Evolutionary conservation across 257 asterid genomes (phyloP).

Genomic region (Primulina tabacum): DNA sequence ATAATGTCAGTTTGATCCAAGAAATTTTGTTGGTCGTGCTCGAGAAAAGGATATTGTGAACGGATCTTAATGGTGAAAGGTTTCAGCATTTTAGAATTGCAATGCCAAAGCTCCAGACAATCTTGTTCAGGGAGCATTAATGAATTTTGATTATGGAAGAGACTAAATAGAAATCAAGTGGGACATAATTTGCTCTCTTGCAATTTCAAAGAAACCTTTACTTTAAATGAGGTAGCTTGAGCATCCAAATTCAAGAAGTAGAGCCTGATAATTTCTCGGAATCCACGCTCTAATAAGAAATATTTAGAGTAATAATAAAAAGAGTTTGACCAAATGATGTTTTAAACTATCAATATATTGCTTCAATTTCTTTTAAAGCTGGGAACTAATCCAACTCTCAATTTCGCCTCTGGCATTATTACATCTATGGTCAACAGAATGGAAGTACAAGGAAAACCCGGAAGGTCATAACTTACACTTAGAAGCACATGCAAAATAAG

Average conservation of each 20-base stretch:
- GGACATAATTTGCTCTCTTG: neutral
- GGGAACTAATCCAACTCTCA: neutral
- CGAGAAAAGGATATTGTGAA: neutral
- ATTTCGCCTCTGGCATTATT: neutral
- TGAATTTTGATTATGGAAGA: neutral
- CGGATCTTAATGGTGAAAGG: neutral
- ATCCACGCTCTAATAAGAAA: neutral
- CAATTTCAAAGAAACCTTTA: neutral
- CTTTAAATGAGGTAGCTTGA: neutral
- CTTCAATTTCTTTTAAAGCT: neutral
- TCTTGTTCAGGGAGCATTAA: neutral
- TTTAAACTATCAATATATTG: neutral
- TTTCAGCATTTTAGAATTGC: neutral
- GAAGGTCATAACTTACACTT: slow-evolving; percentile 40
- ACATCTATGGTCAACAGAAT: neutral
- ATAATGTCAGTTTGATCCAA: neutral
- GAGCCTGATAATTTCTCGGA: neutral
- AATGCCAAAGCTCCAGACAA: neutral
- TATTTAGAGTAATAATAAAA: too few species aligned
- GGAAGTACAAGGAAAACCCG: slow-evolving; percentile 13
- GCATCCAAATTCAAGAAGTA: neutral
- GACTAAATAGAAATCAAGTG: neutral
- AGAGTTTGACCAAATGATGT: neutral
- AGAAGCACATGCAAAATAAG: slow-evolving; percentile 37
- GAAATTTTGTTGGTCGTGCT: neutral